These are phyloP conservation scores for Hura crepitans DNA, from an alignment of 441 rosid species.

Conservation along the genomic window DNA sequence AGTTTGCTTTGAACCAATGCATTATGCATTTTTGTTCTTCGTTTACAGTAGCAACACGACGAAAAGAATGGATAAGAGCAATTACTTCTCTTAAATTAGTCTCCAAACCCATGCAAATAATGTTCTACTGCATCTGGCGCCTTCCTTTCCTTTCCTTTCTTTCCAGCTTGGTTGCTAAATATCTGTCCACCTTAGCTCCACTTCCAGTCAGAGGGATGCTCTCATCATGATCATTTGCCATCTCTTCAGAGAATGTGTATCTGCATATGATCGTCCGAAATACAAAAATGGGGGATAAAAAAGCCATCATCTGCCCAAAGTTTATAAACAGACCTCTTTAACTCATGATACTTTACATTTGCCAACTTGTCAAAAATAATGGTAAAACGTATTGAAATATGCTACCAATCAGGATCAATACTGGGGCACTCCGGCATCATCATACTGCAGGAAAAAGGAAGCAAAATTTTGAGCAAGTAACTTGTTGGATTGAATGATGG, in stretches of 20 bases:
- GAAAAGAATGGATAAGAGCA: not conserved
- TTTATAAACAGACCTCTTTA: too few relatives aligned
- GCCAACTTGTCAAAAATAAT: too few relatives aligned
- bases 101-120: not conserved
- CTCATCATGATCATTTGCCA: not conserved
- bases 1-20: not conserved
- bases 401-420: not conserved
- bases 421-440: not conserved
- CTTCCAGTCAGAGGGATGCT: conserved; percentile 6
- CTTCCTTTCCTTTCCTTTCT: conserved; percentile 9
- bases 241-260: conserved; percentile 7
- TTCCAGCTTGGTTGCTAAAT: conserved; percentile 12
- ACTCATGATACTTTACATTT: too few relatives aligned
- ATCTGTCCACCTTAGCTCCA: conserved; percentile 3
- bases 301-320: too few relatives aligned
- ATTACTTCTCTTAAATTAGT: too few relatives aligned
- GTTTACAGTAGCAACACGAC: not conserved
- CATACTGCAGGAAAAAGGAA: not conserved
- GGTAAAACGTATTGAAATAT: too few relatives aligned
- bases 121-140: not conserved
- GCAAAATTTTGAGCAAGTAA: not conserved
- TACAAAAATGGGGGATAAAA: too few relatives aligned
- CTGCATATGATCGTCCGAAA: too few relatives aligned
- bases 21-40: not conserved
- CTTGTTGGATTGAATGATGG: conserved; percentile 11